These are phyloP conservation scores for Apophysomyces ossiformis DNA, from an alignment of 371 early-diverging fungal genomes.

Conservation along the genomic window DNA sequence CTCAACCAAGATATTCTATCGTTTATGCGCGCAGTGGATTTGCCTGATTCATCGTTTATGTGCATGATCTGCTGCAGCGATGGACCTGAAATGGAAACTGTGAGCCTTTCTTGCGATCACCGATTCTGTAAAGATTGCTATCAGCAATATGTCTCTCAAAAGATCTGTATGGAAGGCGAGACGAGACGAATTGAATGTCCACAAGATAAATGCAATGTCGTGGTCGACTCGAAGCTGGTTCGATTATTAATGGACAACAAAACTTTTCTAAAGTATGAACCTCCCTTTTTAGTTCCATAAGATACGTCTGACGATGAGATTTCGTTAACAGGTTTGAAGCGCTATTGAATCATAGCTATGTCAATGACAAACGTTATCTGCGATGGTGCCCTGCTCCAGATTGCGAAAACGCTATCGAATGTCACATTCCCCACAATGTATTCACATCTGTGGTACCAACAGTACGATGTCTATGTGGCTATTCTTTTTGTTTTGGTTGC, in stretches of 20 bases:
- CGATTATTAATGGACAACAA: conserved; percentile 59
- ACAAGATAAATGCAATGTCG: conserved; percentile 74
- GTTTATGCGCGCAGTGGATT: conserved; percentile 28
- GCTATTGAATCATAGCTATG: conserved; percentile 85
- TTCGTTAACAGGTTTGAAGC: conserved; percentile 64
- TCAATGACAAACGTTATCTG: conserved; percentile 80
- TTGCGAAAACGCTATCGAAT: conserved; percentile 94
- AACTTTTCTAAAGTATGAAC: conserved; percentile 53
- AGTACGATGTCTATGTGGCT: conserved; percentile 84
- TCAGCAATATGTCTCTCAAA: conserved; percentile 78
- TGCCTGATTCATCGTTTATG: conserved; percentile 58
- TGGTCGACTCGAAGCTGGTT: conserved; percentile 84
- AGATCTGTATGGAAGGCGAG: conserved; percentile 89
- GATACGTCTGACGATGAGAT: neutral
- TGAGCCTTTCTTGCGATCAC: conserved; percentile 84
- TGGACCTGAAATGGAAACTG: conserved; percentile 58
- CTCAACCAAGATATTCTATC: conserved; percentile 29
- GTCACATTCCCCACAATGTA: conserved; percentile 73
- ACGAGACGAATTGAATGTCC: conserved; percentile 86
- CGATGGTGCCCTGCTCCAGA: conserved; percentile 97
- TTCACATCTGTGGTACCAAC: conserved; percentile 82
- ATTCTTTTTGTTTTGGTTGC: conserved; percentile 94
- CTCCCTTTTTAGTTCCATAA: too few relatives aligned
- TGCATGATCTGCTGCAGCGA: conserved; percentile 91
- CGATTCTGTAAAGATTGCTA: conserved; percentile 89